Evolutionary conservation across 2,329 filamentous ascomycete species (phyloP), one percentile per base, ranked within the genome.

Genomic region (Tolypocladium inflatum): DNA sequence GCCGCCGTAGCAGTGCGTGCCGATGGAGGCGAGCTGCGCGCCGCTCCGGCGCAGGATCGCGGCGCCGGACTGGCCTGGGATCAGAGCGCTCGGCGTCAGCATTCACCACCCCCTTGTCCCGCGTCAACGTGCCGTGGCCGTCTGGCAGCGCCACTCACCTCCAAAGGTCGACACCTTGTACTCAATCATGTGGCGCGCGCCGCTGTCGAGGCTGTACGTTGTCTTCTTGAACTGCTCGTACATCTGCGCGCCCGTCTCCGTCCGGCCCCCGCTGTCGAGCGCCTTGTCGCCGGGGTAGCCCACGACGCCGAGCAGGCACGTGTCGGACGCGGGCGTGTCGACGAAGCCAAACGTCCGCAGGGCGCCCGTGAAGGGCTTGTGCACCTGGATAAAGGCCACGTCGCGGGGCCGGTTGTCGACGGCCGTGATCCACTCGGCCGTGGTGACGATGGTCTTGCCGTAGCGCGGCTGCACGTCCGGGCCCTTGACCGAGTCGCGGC

Each of bases 1-100:
- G 15, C 62, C 62, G 13, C 64, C 64, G 53, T 67, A 68, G 21
- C 63, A 66, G 57, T 72, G 69, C 1, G 66, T 65, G 39, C 67
- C 67, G 21, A 71, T 69, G 10, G 61, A 59, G 8, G 57, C 43
- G 15, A 64, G 38, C 10, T 37, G 9, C 10, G 48, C 9, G 30
- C 48, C 48, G 11, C 21, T 11, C 5, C 48, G 48, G 19, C 48
- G n/a, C 17, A 52, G 48, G 48, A 52, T 35, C 17, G 48, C 48
- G 30, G 48, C 48, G 17, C 48, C 48, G 48, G 48, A 52, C 48
- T 52, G 48, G 48, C 48, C 48, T 52, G 30, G 3, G 7, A 35
- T 11, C 17, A 4, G 21, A 19, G 4, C 15, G 9, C 9, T 8
- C 19, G 15, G 7, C 17, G 19, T 52, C 19, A 52, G 48, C 30